Conservation (phyloP, 192 early-diverging fungal species). For the Coemansia sp. region DNA sequence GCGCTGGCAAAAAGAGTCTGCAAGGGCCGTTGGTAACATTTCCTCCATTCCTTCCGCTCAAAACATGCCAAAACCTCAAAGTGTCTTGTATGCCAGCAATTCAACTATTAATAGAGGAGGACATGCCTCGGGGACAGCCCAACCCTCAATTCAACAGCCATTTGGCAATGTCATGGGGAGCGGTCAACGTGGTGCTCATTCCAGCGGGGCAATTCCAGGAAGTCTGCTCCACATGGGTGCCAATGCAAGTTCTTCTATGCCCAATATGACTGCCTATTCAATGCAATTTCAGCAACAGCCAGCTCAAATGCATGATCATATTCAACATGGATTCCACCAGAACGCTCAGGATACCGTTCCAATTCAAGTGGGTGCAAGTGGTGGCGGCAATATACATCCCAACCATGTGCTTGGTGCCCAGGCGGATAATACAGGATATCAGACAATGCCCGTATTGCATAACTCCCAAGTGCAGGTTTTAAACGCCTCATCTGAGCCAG, state of each 20-base stretch:
- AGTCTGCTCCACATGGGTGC: slow-evolving; percentile 9
- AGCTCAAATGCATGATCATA: neutral
- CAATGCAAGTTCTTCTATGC: slow-evolving; percentile 40
- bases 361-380: slow-evolving; percentile 1
- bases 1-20: slow-evolving; percentile 47
- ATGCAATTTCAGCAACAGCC: slow-evolving; percentile 18
- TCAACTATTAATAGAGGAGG: slow-evolving; percentile 32
- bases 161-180: neutral
- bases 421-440: neutral
- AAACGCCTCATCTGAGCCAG: neutral
- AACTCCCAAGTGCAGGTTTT: neutral
- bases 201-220: neutral
- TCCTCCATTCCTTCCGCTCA: neutral
- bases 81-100: slow-evolving; percentile 20
- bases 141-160: slow-evolving; percentile 7
- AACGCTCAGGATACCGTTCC: neutral
- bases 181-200: neutral
- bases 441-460: neutral
- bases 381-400: neutral
- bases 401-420: neutral
- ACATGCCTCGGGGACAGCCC: slow-evolving; percentile 7
- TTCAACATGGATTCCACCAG: neutral
- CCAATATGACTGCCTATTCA: slow-evolving; percentile 32
- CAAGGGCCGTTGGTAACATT: slow-evolving; percentile 9
- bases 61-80: slow-evolving; percentile 1